A percentile compares a stretch with the other conserved stretches of the same genome.
Evolutionary conservation across 106 monocot species (phyloP).

Genomic region (Allium cepa): DNA sequence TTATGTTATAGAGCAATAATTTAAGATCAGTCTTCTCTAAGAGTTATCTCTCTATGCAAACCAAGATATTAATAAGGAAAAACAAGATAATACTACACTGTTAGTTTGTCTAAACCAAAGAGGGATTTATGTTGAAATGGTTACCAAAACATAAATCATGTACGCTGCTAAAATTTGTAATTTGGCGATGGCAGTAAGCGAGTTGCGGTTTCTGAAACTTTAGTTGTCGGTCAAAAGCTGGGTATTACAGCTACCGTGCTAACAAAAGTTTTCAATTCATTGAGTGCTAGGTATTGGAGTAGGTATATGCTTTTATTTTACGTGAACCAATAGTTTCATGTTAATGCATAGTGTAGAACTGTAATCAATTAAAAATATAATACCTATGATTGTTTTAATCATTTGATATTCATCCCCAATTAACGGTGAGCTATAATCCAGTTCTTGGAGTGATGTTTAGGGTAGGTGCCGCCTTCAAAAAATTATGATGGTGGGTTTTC

Average conservation of each 20-base stretch:
- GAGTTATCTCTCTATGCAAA: too few species aligned
- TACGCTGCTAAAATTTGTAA: slow-evolving; percentile 96
- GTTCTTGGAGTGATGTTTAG: slow-evolving; percentile 90
- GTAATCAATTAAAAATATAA: too few species aligned
- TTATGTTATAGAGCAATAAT: too few species aligned
- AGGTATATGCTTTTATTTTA: slow-evolving; percentile 31
- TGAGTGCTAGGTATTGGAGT: slow-evolving; percentile 96
- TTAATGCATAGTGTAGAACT: too few species aligned
- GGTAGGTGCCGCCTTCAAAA: slow-evolving; percentile 69
- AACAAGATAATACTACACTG: not conserved
- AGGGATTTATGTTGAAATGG: too few species aligned
- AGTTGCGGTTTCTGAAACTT: slow-evolving; percentile 94
- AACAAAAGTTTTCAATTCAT: slow-evolving; percentile 82
- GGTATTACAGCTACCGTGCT: slow-evolving; percentile 65
- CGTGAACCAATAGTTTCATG: too few species aligned
- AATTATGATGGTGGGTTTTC: slow-evolving; percentile 90
- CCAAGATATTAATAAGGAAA: not conserved
- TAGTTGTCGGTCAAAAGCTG: slow-evolving; percentile 82
- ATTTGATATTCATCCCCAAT: too few species aligned
- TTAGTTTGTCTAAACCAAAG: not conserved
- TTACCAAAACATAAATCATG: too few species aligned
- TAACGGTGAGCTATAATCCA: slow-evolving; percentile 76
- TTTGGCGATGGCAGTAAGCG: slow-evolving; percentile 94
- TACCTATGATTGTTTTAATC: too few species aligned
- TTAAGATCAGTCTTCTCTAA: too few species aligned